Evolutionary conservation across 75 land plant species (phyloP).

Genomic region (Isoetes taiwanensis): DNA sequence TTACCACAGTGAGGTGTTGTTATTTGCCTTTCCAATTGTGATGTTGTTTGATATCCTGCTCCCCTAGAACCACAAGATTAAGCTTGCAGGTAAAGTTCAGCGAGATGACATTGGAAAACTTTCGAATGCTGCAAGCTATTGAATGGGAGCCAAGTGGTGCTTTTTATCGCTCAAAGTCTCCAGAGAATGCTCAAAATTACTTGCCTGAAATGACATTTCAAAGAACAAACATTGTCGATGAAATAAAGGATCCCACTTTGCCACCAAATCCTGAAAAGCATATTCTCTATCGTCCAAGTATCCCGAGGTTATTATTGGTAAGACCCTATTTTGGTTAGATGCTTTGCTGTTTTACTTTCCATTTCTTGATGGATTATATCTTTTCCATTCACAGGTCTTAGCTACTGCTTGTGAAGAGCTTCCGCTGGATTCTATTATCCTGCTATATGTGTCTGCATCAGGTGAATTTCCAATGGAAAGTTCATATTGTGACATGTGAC

Average conservation of each 20-base stretch:
- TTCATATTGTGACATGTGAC: too few relatives aligned
- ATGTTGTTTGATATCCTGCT: not conserved
- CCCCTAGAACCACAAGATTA: not conserved
- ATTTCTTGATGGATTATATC: not conserved
- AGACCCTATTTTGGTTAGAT: slow-evolving; percentile 23
- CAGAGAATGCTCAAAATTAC: too few relatives aligned
- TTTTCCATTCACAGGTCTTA: slow-evolving; percentile 39
- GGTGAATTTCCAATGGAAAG: slow-evolving; percentile 24
- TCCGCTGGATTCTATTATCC: slow-evolving; percentile 50
- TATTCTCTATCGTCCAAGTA: slow-evolving; percentile 72
- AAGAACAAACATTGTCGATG: slow-evolving; percentile 44
- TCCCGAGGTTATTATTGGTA: slow-evolving; percentile 64
- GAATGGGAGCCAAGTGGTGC: slow-evolving; percentile 98
- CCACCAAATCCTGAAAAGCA: slow-evolving; percentile 89
- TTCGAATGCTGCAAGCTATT: slow-evolving; percentile 88
- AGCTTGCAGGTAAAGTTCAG: slow-evolving; percentile 71
- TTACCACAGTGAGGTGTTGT: slow-evolving; percentile 68
- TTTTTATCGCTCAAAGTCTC: slow-evolving; percentile 31
- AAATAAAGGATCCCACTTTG: slow-evolving; percentile 75
- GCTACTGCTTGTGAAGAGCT: slow-evolving; percentile 90
- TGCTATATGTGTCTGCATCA: slow-evolving; percentile 66
- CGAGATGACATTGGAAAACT: slow-evolving; percentile 80
- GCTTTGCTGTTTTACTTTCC: not conserved
- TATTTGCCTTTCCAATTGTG: not conserved
- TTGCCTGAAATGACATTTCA: too few relatives aligned